Base-by-base conservation (phyloP, 495 filamentous ascomycete genomes). In the Trypethelium eluteriae region DNA sequence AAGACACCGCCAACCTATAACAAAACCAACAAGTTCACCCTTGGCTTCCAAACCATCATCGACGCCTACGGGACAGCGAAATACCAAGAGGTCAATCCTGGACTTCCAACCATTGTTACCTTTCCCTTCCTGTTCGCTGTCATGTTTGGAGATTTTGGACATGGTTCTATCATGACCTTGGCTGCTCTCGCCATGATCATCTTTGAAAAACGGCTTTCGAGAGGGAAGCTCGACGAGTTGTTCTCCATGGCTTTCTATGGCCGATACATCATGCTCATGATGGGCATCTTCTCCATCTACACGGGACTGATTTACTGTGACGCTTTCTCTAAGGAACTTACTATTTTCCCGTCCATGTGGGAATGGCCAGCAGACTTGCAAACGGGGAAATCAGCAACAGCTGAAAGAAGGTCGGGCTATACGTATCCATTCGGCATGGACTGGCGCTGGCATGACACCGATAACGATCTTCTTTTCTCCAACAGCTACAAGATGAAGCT, bases 401-500 rank as follows among this genome's bases (percentile, higher is more conserved):
- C 89, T 46, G 75, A 78, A 35, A 79, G 94, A 57, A 87, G 86
- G 62, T 81, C 82, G 62, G 79, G 79, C 47, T 93, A 96, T 75
- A 86, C 89, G 49, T 99, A 96, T 78, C 93, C 95, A 9, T 94
- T 98, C 75, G 94, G 94, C 68, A 79, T 98, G 67, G 94, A 99
- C 74, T 98, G 92, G 93, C 86, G 85, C 68, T 99, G 94, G 94
- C 94, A 98, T 74, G 91, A 88, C 67, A 86, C 92, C 6, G 93
- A 96, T 64, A 99, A 99, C 75, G 87, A 92, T 64, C 79, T 99
- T 38, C 82, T 98, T 34, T 99, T 98, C 80, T 85, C 84, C 69
- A 98, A 99, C 87, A 93, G 89, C 78, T 92, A 93, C 85, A 99
- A 99, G 86, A 98, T 99, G 94, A 99, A 99, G 83, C 89, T 98